These are phyloP conservation scores for Fusarium albosuccineum DNA, from an alignment of 2,329 filamentous ascomycete genomes.

Conservation along the genomic window DNA sequence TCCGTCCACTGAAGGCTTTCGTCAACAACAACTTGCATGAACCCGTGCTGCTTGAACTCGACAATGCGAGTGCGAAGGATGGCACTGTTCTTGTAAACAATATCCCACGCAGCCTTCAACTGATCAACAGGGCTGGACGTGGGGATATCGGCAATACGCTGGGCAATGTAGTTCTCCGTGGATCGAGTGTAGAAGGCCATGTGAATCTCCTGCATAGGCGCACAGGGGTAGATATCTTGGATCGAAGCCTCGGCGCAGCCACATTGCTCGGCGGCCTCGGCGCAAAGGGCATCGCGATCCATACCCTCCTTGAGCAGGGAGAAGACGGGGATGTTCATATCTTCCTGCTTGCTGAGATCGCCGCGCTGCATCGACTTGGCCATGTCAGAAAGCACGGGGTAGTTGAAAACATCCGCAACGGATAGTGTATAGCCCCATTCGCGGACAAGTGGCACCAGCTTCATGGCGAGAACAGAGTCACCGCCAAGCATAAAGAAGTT, in stretches of 20 bases:
- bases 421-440: constrained; percentile 56
- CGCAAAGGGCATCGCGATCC: constrained; percentile 46
- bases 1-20: constrained; percentile 52
- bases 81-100: constrained; percentile 51
- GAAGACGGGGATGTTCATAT: constrained; percentile 52
- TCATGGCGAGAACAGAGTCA: constrained; percentile 65
- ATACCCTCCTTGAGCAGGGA: constrained; percentile 53
- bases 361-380: constrained; percentile 50
- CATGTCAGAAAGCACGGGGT: constrained; percentile 60
- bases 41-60: constrained; percentile 56
- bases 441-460: constrained; percentile 58
- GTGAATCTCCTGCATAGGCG: constrained; percentile 65
- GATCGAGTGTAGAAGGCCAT: constrained; percentile 64
- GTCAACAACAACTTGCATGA: constrained; percentile 60
- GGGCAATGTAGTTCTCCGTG: constrained; percentile 64
- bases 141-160: constrained; percentile 58
- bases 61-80: constrained; percentile 63
- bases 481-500: constrained; percentile 63
- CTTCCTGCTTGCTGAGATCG: constrained; percentile 24
- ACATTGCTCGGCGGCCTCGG: constrained; percentile 51
- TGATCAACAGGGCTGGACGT: constrained; percentile 50
- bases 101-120: constrained; percentile 58
- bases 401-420: constrained; percentile 60
- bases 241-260: constrained; percentile 47
- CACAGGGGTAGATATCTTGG: constrained; percentile 67